Evolutionary conservation across 177 flowering plant genomes (phyloP), one percentile per base, ranked within the genome.

Genomic region (Vitis hybrid): DNA sequence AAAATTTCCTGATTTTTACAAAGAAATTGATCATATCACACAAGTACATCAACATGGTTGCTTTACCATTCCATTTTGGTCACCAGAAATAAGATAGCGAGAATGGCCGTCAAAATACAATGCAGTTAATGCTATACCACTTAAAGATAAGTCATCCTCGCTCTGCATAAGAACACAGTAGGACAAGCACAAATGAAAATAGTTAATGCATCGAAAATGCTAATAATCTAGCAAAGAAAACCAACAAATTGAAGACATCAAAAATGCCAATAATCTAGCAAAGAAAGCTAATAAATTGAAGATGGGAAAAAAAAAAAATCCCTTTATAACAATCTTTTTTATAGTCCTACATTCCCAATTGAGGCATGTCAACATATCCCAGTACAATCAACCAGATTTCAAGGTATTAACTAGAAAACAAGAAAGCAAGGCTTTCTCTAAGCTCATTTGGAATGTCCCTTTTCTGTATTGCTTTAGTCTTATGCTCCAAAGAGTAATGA

Each of bases 71-170:
- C 97, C 98, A 84, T 68, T 85, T 71, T 90, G 91, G 79, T 95
- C 95, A 72, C 98, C 98, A 72, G 98, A 86, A 66, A 91, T 81
- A 81, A 95, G 90, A 72, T 90, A 62, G n/a, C 81, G 83, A 17
- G 86, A 75, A 58, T 74, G 69, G 63, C 65, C 62, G 72, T 85
- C 88, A 77, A 84, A 90, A 73, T 82, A 77, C 83, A 95, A 74
- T 64, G 97, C 90, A 60, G 95, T 87, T 68, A 91, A 67, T 22
- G 95, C 84, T 71, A 82, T 69, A 60, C 94, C 92, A 75, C 87
- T 87, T 56, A 77, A 62, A 49, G 92, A 86, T 65, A 76, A 73
- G 57, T 87, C 83, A 64, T 85, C 88, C 73, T 91, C 97, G 77
- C 85, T 89, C 98, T 91, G 88, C 80, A 73, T 60, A 8, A 57